phyloP scores from a whole-genome alignment of 768 basidiomycete genomes.

The Leccinellum albellum region DNA sequence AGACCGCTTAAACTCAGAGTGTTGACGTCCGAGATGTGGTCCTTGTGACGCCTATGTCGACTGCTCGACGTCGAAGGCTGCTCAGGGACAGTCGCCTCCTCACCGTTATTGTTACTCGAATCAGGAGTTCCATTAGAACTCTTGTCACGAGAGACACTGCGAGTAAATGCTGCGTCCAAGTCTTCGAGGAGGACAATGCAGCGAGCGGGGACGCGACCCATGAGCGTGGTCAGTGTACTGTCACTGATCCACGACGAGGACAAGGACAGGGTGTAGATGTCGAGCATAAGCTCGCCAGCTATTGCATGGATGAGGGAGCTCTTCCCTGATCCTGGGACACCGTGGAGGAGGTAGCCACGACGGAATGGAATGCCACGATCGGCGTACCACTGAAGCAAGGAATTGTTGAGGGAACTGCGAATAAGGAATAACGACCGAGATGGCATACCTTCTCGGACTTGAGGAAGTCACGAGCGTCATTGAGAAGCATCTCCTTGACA shows the following conservation, averaged over 20 bases:
- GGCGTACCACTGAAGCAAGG: conserved; percentile 70
- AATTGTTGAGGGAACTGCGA: background rate
- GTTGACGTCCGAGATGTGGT: conserved; percentile 72
- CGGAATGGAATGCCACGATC: conserved; percentile 91
- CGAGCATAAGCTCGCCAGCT: conserved; percentile 84
- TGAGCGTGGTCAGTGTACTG: conserved; percentile 76
- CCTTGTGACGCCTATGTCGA: conserved; percentile 44
- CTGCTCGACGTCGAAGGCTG: conserved; percentile 34
- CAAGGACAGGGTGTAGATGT: conserved; percentile 88
- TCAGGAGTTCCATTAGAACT: conserved; percentile 45
- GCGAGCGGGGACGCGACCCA: conserved; percentile 81
- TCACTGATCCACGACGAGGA: conserved; percentile 88
- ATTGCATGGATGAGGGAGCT: conserved; percentile 83
- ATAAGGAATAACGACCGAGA: background rate
- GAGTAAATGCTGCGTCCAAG: conserved; percentile 83
- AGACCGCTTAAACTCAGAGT: conserved; percentile 78
- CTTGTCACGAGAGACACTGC: conserved; percentile 66
- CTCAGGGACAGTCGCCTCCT: conserved; percentile 29
- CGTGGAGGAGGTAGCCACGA: conserved; percentile 80
- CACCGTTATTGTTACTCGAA: conserved; percentile 30
- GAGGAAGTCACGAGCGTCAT: conserved; percentile 80
- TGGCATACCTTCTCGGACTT: conserved; percentile 68
- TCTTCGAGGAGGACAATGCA: conserved; percentile 89
- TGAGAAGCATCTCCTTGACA: conserved; percentile 84
- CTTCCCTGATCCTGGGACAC: conserved; percentile 84